Base-by-base conservation (phyloP, 139 green algal species). In the Micractinium conductrix region DNA sequence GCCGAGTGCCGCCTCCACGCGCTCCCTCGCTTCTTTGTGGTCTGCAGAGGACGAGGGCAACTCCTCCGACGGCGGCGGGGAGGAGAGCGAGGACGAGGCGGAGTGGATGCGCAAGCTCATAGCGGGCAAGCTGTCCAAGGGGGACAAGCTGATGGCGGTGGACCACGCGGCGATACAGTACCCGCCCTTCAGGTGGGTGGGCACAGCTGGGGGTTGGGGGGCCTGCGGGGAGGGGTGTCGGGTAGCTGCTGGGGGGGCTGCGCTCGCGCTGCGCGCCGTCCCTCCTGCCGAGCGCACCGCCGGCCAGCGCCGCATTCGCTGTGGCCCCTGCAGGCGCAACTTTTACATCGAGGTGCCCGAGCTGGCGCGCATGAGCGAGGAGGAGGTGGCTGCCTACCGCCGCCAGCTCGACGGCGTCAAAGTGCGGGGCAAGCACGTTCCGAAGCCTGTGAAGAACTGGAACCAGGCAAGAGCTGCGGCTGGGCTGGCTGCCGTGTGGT, bases 261-360 rank as follows among this genome's bases (percentile, higher is more conserved):
- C 9, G 58, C 17, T 65, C 30, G 58, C 16, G 58, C 30, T 65
- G 58, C 48, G 10, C 14, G 48, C 10, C 19, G 26, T 21, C 10
- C 26, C 2, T 62, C 8, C 53, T 21, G 19, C 53, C 16, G 12
- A 24, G 48, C 48, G 48, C 48, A 16, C 48, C 48, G 12, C 88
- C 94, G 98, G 81, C 74, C 65, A 62, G 75, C 79, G 22, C 88
- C 97, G 53, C n/a, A n/a, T n/a, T n/a, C 81, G 90, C 42, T 97
- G 95, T 91, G 76, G 84, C 7, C 88, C 93, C 38, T 96, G 97
- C 92, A 88, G 95, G 42, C 92, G 95, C 72, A 93, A 95, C 84
- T 98, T 98, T 81, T 98, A 98, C 88, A 95, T 95, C 33, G 95
- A 97, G 88, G 85, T 95, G 16, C 88, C 91, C 10, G 95, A 97